A percentile compares a stretch with the other conserved stretches of the same genome.
These are phyloP conservation scores for Globisporangium polare DNA, from an alignment of 352 stramenopile genomes.

Conservation along the genomic window DNA sequence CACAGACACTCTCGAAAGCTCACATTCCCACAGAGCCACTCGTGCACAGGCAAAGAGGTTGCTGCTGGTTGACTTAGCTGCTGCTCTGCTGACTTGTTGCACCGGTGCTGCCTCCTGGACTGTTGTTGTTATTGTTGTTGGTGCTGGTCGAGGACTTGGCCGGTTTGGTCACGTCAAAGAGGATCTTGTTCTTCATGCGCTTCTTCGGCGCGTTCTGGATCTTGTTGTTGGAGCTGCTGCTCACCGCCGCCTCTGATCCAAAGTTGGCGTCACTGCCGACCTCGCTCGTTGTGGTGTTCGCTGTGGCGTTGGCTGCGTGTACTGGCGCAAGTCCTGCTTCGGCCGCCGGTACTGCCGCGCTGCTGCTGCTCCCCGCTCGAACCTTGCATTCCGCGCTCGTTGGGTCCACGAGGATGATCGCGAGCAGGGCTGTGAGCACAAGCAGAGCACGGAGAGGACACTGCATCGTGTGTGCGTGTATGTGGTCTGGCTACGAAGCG, in stretches of 20 bases:
- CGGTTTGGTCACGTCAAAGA: slow-evolving; percentile 2
- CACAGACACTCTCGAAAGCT: too few relatives aligned
- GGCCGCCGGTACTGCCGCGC: neutral
- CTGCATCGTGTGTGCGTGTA: neutral
- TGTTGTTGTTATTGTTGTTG: neutral
- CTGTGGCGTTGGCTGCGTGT: slow-evolving; percentile 4
- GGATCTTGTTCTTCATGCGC: slow-evolving; percentile 13
- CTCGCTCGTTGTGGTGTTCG: neutral
- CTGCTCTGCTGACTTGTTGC: neutral
- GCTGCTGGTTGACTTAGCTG: too few relatives aligned
- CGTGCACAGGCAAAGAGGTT: too few relatives aligned
- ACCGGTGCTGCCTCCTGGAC: neutral
- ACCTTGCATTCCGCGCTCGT: neutral
- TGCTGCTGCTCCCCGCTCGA: neutral
- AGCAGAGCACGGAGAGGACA: neutral
- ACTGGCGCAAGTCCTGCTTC: neutral
- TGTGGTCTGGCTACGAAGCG: too few relatives aligned
- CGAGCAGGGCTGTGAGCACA: neutral
- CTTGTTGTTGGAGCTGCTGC: slow-evolving; percentile 9
- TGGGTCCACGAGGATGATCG: neutral
- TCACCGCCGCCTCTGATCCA: too few relatives aligned
- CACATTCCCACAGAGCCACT: too few relatives aligned
- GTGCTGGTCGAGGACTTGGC: neutral
- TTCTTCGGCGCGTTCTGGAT: slow-evolving; percentile 10
- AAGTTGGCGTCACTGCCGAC: neutral